phyloP scores from a whole-genome alignment of 148 eudicot species.

The Suaeda aralocaspica region DNA sequence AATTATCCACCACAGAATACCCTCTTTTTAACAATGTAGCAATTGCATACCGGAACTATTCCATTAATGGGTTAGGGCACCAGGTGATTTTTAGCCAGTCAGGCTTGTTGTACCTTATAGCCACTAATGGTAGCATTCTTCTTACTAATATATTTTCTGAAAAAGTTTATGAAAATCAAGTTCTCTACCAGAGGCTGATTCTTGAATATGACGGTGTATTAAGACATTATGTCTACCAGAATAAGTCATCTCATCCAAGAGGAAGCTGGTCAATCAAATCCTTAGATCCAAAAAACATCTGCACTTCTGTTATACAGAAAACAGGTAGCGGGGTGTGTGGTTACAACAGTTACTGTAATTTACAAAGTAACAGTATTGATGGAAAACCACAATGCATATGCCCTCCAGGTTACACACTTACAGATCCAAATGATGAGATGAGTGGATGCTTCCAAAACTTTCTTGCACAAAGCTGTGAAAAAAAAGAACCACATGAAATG shows the following conservation, averaged over 20 bases:
- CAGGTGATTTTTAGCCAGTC: constrained; percentile 26
- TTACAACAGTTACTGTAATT: constrained; percentile 28
- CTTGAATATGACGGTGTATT: constrained; percentile 39
- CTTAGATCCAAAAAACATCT: constrained; percentile 18
- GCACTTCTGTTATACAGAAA: constrained; percentile 12
- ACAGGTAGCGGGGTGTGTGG: constrained; percentile 33
- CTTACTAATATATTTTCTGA: background rate
- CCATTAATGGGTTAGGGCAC: constrained; percentile 5
- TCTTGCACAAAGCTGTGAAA: constrained; percentile 20
- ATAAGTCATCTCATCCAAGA: background rate
- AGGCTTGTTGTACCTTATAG: constrained; percentile 19
- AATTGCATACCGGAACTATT: background rate
- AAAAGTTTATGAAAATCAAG: background rate
- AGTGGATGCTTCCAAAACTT: constrained; percentile 29
- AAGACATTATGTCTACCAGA: constrained; percentile 27
- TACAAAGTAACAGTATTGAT: constrained; percentile 11
- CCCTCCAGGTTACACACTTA: constrained; percentile 19
- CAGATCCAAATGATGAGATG: constrained; percentile 17
- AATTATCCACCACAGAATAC: constrained; percentile 19
- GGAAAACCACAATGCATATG: constrained; percentile 30
- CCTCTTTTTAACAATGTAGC: constrained; percentile 19
- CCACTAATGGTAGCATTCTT: constrained; percentile 12
- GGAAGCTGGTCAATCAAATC: constrained; percentile 23
- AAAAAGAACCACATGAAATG: background rate
- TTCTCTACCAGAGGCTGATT: constrained; percentile 27